phyloP scores from a whole-genome alignment of 2,329 filamentous ascomycete genomes.

The Venturia effusa region DNA sequence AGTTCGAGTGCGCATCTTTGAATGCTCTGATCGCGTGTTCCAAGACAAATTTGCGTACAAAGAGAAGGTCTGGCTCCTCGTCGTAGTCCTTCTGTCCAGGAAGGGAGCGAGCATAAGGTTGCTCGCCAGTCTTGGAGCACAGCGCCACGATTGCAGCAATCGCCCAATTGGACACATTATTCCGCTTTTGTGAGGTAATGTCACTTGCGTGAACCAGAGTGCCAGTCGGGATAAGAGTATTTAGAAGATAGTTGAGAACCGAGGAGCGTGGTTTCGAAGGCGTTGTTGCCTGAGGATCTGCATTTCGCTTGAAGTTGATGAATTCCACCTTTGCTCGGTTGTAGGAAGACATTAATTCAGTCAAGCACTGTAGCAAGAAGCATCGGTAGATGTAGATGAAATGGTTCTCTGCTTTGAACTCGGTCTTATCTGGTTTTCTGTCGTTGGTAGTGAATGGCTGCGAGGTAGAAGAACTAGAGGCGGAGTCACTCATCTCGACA shows the following conservation, averaged over 20 bases:
- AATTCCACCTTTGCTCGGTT: conserved; percentile 95
- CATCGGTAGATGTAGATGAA: conserved; percentile 95
- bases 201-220: conserved; percentile 63
- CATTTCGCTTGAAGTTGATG: conserved; percentile 95
- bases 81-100: conserved; percentile 55
- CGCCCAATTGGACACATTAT: conserved; percentile 74
- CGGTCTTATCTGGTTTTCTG: conserved; percentile 52
- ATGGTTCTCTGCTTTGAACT: conserved; percentile 86
- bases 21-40: conserved; percentile 89
- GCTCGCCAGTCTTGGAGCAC: conserved; percentile 78
- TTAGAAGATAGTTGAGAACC: conserved; percentile 87
- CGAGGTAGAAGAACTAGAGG: conserved; percentile 29
- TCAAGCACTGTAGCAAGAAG: conserved; percentile 84
- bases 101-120: conserved; percentile 37
- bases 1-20: conserved; percentile 65
- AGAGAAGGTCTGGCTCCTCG: conserved; percentile 73
- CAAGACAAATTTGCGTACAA: conserved; percentile 88
- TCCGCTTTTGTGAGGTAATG: conserved; percentile 70
- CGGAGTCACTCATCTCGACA: conserved; percentile 37
- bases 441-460: conserved; percentile 8
- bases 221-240: conserved; percentile 58
- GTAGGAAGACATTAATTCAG: conserved; percentile 84
- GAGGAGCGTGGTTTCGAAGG: conserved; percentile 90
- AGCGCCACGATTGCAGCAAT: conserved; percentile 78
- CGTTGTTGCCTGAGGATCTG: conserved; percentile 70